phyloP scores from a whole-genome alignment of 306 rosid species.

The Hylodesmum podocarpum region DNA sequence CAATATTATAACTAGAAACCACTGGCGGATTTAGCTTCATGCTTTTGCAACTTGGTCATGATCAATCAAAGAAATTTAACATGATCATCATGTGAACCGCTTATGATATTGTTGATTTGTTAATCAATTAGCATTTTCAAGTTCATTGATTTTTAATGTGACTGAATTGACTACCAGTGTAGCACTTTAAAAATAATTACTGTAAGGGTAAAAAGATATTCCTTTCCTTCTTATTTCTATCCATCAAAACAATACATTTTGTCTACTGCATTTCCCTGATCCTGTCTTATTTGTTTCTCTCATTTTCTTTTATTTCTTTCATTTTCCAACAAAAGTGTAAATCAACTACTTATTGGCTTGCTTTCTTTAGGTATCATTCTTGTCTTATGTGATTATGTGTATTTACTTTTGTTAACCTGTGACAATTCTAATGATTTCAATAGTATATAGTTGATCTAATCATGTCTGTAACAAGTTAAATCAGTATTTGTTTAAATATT shows the following conservation, averaged over 20 bases:
- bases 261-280: too few species aligned
- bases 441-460: neutral
- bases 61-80: neutral
- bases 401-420: neutral
- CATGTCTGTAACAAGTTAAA: neutral
- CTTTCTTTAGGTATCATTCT: neutral
- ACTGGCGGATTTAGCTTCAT: neutral
- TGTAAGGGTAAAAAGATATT: too few species aligned
- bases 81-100: neutral
- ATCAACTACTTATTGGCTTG: neutral
- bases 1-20: too few species aligned
- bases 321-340: neutral
- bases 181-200: too few species aligned
- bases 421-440: neutral
- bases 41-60: neutral
- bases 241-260: too few species aligned
- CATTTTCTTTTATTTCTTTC: too few species aligned
- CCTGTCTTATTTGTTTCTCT: too few species aligned
- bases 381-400: slow-evolving; percentile 8
- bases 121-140: neutral
- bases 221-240: too few species aligned
- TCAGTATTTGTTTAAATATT: neutral
- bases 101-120: neutral
- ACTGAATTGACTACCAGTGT: too few species aligned
- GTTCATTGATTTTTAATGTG: neutral